Conservation (phyloP, 306 rosid species). For the Alnus glutinosa region DNA sequence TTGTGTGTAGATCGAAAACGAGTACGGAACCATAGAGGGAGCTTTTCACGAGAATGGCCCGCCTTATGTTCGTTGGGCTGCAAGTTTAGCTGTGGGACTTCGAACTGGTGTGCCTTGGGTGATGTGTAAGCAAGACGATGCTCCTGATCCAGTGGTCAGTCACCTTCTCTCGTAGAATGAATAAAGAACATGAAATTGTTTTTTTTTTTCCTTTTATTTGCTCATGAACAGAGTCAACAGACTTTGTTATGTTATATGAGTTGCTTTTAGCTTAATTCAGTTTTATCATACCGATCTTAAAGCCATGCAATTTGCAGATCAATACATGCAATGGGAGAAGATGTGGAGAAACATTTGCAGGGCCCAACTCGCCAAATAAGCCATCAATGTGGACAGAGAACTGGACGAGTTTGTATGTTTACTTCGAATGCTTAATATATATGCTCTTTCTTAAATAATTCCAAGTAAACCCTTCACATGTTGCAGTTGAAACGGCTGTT, state of each 20-base stretch:
- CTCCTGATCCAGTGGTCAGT: conserved; percentile 85
- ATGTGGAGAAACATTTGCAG: conserved; percentile 73
- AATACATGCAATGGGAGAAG: conserved; percentile 73
- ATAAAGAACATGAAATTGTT: no score
- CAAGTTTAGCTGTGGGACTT: conserved; percentile 72
- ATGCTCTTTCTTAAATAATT: background rate
- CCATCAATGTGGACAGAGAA: conserved; percentile 92
- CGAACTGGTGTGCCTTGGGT: conserved; percentile 90
- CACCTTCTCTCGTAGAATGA: background rate
- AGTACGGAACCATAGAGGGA: conserved; percentile 53
- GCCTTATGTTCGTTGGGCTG: conserved; percentile 82
- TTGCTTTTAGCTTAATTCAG: background rate
- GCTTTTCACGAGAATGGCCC: conserved; percentile 61
- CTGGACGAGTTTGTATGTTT: conserved; percentile 87
- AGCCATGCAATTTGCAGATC: conserved; percentile 38
- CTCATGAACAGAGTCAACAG: background rate
- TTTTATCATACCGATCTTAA: background rate
- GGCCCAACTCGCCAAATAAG: conserved; percentile 86
- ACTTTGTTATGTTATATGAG: background rate
- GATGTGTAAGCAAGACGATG: conserved; percentile 92
- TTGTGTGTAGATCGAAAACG: conserved; percentile 78
- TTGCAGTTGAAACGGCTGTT: background rate
- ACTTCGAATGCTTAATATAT: no score
- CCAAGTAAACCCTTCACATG: background rate
- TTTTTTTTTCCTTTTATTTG: background rate